Percentiles rank a stretch among this genome's conserved stretches.
Evolutionary conservation across 306 rosid species (phyloP).

Genomic region (Lupinus albus): DNA sequence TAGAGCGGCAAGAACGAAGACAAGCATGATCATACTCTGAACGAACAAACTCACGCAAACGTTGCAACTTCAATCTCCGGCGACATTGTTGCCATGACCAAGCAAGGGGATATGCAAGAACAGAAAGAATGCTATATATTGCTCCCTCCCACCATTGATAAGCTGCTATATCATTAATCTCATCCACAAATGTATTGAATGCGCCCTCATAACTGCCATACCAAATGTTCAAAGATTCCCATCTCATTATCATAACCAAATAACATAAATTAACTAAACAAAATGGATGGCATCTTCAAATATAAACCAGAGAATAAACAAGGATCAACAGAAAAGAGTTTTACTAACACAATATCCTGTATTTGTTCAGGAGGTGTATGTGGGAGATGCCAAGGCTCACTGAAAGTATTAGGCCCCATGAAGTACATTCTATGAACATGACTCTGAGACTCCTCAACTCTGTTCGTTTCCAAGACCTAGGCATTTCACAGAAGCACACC

Average conservation of each 20-base stretch:
- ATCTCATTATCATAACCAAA: conserved; percentile 40
- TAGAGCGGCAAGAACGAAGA: conserved; percentile 93
- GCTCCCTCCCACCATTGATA: conserved; percentile 99
- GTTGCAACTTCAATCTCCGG: conserved; percentile 83
- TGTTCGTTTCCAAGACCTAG: conserved; percentile 94
- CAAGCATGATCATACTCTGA: conserved; percentile 97
- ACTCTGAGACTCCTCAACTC: conserved; percentile 97
- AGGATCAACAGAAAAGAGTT: conserved; percentile 28
- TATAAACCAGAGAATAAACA: conserved; percentile 30
- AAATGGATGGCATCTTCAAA: neutral
- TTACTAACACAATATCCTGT: conserved; percentile 88
- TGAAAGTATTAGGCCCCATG: conserved; percentile 95
- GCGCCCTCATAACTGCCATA: conserved; percentile 85
- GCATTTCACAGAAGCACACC: conserved; percentile 34
- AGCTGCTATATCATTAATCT: conserved; percentile 85
- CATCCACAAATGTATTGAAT: conserved; percentile 88
- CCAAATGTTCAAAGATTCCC: conserved; percentile 35
- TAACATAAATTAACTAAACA: conserved; percentile 18
- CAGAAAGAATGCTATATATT: conserved; percentile 68
- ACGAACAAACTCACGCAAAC: conserved; percentile 88
- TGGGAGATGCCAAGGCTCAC: conserved; percentile 97
- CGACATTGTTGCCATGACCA: conserved; percentile 99
- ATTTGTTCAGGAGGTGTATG: conserved; percentile 90
- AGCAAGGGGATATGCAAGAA: conserved; percentile 85
- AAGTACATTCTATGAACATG: conserved; percentile 97